These are phyloP conservation scores for Leccinum olivaceopallidum DNA, from an alignment of 768 basidiomycete species.

Conservation along the genomic window DNA sequence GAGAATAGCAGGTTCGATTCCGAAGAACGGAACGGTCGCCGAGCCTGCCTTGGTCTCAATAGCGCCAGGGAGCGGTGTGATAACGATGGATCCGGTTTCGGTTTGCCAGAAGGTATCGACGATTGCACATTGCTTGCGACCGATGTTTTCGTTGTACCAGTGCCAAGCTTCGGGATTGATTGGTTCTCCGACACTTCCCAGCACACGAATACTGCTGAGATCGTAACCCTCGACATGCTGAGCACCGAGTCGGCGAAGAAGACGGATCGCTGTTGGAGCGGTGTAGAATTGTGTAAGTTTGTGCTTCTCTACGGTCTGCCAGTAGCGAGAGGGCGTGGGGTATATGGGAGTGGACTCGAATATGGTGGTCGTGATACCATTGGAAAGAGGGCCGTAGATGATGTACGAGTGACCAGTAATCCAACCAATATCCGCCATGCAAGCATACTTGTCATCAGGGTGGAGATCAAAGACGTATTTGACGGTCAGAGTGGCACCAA, in stretches of 20 bases:
- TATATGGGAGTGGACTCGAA: constrained; percentile 98
- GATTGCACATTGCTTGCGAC: constrained; percentile 83
- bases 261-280: constrained; percentile 92
- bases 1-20: constrained; percentile 85
- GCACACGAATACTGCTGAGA: constrained; percentile 76
- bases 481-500: constrained; percentile 87
- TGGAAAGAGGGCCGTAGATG: constrained; percentile 91
- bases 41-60: constrained; percentile 95
- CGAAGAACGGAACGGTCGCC: constrained; percentile 98
- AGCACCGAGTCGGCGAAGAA: constrained; percentile 82
- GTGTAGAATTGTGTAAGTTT: constrained; percentile 96
- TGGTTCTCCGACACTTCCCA: constrained; percentile 95
- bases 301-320: constrained; percentile 93
- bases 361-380: constrained; percentile 81
- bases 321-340: constrained; percentile 94
- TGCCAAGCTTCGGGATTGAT: constrained; percentile 99
- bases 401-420: constrained; percentile 98
- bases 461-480: constrained; percentile 99
- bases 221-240: constrained; percentile 85
- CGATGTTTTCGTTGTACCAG: constrained; percentile 98
- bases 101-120: constrained; percentile 99
- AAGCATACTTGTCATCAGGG: constrained; percentile 93
- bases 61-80: constrained; percentile 95
- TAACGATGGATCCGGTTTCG: constrained; percentile 94
- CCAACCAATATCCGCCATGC: constrained; percentile 99